Base-by-base conservation (phyloP, 768 basidiomycete species). In the Tylopilus intermedius region DNA sequence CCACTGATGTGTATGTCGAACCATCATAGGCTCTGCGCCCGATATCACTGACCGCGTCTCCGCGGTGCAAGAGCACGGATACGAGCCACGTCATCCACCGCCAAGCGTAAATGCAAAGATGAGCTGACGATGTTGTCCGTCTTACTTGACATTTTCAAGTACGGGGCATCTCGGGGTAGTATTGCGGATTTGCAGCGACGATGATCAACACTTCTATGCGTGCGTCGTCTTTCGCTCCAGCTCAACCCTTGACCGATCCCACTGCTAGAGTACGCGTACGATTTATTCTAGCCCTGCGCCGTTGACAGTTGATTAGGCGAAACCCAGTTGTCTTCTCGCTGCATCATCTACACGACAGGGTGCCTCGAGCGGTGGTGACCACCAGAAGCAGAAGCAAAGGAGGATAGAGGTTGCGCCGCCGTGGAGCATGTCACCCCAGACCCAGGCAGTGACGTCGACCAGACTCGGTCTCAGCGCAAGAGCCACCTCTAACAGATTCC, bases 181-280 rank as follows among this genome's bases (percentile, higher is more conserved):
- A 95, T 72, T 80, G 85, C 41, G 96, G 96, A 2, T 99, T 97
- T 67, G 79, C 83, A 33, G 96, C 96, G 22, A 97, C 90, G 40
- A 98, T 98, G 95, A 74, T 98, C 60, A 97, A 96, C 70, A 96
- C 93, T 70, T 95, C 93, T 33, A 90, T 88, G 84, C 94, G 95
- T 94, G 64, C 39, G 54, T 61, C 58, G 5, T 21, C 30, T 6
- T 32, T 27, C 4, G 13, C 3, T 33, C 44, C 35, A 35, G 24
- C 24, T 26, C n/a, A 27, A 46, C 27, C 11, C 95, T 30, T 22
- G 37, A 29, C 44, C 14, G 26, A 30, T 79, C 18, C 41, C 24
- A 14, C 3, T 27, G 26, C 10, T 57, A 96, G 94, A 96, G 82
- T 97, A 94, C 66, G 95, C 96, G 24, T 99, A 99, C 74, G 1